Conservation (phyloP, 768 basidiomycete genomes). For the Amanita polypyramis region DNA sequence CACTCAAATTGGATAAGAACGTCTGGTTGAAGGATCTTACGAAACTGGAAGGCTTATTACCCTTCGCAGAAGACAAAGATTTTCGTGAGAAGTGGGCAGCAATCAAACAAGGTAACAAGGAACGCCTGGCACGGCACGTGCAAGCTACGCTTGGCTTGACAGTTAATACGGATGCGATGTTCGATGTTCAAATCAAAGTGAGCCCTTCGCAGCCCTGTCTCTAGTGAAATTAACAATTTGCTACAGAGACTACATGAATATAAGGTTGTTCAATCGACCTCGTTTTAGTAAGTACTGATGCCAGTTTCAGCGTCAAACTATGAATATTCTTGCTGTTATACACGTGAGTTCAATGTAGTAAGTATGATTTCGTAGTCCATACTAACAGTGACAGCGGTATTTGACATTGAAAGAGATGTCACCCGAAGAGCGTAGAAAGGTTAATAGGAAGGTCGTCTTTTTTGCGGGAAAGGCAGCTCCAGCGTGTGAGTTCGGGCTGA, state of each 20-base stretch:
- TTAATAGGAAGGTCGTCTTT: slow-evolving; percentile 83
- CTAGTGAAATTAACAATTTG: background rate
- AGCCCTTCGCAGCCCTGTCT: slow-evolving; percentile 7
- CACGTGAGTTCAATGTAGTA: slow-evolving; percentile 39
- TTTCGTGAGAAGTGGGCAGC: slow-evolving; percentile 78
- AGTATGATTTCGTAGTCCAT: background rate
- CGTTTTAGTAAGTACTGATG: background rate
- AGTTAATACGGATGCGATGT: slow-evolving; percentile 71
- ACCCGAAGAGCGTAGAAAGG: slow-evolving; percentile 70
- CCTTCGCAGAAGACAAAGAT: slow-evolving; percentile 55
- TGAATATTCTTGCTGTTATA: slow-evolving; percentile 88
- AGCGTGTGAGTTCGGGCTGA: slow-evolving; percentile 45
- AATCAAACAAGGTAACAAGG: slow-evolving; percentile 88
- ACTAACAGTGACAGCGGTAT: slow-evolving; percentile 48
- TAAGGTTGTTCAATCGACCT: slow-evolving; percentile 37
- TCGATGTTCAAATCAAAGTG: slow-evolving; percentile 87
- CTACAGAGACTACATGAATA: slow-evolving; percentile 86
- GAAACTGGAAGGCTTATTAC: slow-evolving; percentile 68
- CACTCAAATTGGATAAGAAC: slow-evolving; percentile 62
- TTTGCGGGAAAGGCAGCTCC: slow-evolving; percentile 98
- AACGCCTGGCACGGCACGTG: slow-evolving; percentile 71
- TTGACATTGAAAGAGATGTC: slow-evolving; percentile 70
- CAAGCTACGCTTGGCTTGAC: slow-evolving; percentile 58
- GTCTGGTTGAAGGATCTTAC: slow-evolving; percentile 82
- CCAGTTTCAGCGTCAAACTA: slow-evolving; percentile 62